Percentiles rank a stretch among this genome's conserved stretches.
Evolutionary conservation across 164 flowering plant species (phyloP).

Genomic region (Umbellularia californica): DNA sequence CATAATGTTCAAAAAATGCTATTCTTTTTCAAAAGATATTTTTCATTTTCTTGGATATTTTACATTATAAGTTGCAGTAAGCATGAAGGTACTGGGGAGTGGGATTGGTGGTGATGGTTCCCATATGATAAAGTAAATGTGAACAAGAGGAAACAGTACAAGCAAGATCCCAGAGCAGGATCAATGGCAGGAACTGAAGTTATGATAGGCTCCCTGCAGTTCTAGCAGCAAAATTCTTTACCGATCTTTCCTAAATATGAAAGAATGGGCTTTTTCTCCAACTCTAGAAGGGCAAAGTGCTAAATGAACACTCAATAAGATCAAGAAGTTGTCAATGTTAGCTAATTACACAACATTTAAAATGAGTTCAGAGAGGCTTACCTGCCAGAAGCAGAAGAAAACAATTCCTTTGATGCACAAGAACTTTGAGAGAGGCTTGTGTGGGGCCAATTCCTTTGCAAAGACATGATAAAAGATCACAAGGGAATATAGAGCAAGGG

Average conservation of each 20-base stretch:
- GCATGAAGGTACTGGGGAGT: neutral
- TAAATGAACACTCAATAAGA: neutral
- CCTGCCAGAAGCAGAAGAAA: slow-evolving; percentile 99
- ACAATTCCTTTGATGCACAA: slow-evolving; percentile 94
- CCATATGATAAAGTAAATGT: neutral
- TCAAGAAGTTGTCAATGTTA: neutral
- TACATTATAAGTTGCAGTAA: neutral
- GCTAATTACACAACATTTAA: neutral
- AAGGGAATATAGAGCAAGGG: slow-evolving; percentile 85
- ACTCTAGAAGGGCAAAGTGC: neutral
- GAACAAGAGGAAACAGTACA: neutral
- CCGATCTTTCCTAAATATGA: neutral
- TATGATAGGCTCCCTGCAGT: neutral
- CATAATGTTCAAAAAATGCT: neutral
- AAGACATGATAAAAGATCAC: slow-evolving; percentile 86
- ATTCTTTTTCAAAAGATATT: too few relatives aligned
- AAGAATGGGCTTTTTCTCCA: neutral
- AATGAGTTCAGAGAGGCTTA: slow-evolving; percentile 16
- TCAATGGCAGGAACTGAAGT: neutral
- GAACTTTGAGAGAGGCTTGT: slow-evolving; percentile 91
- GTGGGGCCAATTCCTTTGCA: slow-evolving; percentile 89
- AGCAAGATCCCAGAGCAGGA: neutral
- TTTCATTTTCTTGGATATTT: neutral
- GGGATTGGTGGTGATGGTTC: neutral
- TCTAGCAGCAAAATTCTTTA: neutral